A percentile compares a stretch with the other conserved stretches of the same genome.
These are phyloP conservation scores for Tulasnella sp. DNA, from an alignment of 768 basidiomycete species.

Conservation along the genomic window DNA sequence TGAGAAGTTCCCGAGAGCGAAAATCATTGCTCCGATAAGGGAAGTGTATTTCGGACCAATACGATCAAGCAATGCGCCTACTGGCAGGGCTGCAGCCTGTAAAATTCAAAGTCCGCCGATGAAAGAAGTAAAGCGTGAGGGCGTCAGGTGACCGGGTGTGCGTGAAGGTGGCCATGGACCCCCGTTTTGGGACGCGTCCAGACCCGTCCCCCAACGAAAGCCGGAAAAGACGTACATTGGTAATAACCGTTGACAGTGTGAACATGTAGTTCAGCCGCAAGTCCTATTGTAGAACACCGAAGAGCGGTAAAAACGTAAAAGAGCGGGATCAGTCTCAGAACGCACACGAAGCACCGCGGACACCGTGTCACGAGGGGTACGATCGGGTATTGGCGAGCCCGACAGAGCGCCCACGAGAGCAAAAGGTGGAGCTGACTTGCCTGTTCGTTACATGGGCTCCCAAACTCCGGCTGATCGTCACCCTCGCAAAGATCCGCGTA, in stretches of 20 bases:
- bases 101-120: neutral
- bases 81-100: slow-evolving; percentile 29
- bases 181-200: neutral
- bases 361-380: neutral
- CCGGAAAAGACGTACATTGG: slow-evolving; percentile 28
- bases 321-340: slow-evolving; percentile 19
- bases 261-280: slow-evolving; percentile 32
- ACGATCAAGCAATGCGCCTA: slow-evolving; percentile 29
- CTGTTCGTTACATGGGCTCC: slow-evolving; percentile 24
- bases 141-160: neutral
- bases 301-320: neutral
- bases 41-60: slow-evolving; percentile 31
- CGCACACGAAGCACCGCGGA: neutral
- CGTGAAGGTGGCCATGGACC: no score
- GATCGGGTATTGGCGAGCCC: neutral
- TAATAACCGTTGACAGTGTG: slow-evolving; percentile 31
- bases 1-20: slow-evolving; percentile 30
- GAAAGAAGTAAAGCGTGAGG: neutral
- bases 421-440: slow-evolving; percentile 10
- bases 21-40: slow-evolving; percentile 30
- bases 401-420: neutral
- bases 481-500: slow-evolving; percentile 29
- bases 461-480: slow-evolving; percentile 19
- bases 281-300: slow-evolving; percentile 23
- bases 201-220: slow-evolving; percentile 4